A percentile compares a stretch with the other conserved stretches of the same genome.
Evolutionary conservation across 1,139 yeast species (phyloP).

Genomic region (Hyphopichia khmerensis): DNA sequence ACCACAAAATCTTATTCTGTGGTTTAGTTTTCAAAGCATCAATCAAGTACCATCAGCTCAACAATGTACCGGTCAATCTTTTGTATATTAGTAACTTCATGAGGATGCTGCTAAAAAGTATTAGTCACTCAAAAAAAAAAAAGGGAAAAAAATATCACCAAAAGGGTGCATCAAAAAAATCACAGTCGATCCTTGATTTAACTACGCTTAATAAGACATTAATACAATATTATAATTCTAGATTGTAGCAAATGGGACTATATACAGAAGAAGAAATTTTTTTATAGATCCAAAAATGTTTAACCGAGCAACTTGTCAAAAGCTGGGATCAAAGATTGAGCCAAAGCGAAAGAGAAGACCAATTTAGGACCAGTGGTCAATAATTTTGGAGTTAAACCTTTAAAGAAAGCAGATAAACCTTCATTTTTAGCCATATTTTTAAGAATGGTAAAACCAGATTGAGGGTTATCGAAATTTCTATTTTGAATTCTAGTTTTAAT

Average conservation of each 20-base stretch:
- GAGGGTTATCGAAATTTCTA: constrained; percentile 92
- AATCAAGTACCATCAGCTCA: no score
- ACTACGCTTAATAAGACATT: no score
- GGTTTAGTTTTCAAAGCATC: background rate
- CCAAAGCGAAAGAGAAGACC: constrained; percentile 94
- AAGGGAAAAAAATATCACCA: no score
- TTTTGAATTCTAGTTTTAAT: constrained; percentile 98
- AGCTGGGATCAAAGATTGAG: constrained; percentile 94
- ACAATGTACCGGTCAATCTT: no score
- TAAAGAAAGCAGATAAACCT: constrained; percentile 88
- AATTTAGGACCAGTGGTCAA: constrained; percentile 98
- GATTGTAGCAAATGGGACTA: background rate
- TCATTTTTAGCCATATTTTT: constrained; percentile 92
- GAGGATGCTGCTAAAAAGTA: no score
- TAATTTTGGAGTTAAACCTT: constrained; percentile 94
- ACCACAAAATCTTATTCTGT: background rate
- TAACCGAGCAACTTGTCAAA: constrained; percentile 55
- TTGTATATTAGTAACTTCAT: no score
- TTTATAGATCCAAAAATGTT: no score
- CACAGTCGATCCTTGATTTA: no score
- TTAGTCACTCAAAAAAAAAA: no score
- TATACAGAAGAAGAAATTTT: background rate
- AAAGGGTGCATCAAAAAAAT: no score
- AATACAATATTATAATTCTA: no score
- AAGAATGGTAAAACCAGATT: constrained; percentile 87